phyloP scores from a whole-genome alignment of 768 basidiomycete genomes.

The Tulasnella sp. region DNA sequence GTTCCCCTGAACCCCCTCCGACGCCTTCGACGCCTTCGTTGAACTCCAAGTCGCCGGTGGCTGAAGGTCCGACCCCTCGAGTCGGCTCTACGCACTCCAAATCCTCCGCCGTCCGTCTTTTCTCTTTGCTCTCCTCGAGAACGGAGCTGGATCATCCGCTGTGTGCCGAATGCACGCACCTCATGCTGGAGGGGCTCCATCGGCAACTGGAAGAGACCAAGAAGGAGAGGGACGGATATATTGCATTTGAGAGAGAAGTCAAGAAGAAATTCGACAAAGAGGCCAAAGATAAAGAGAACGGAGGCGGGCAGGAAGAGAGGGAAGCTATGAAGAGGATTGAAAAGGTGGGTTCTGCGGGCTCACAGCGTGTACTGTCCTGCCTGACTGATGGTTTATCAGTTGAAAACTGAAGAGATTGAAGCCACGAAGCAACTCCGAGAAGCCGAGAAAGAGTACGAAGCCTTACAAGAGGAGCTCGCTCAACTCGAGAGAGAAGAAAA shows the following conservation, averaged over 20 bases:
- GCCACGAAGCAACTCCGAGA: slow-evolving; percentile 63
- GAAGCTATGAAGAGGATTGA: slow-evolving; percentile 65
- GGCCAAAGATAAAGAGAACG: slow-evolving; percentile 33
- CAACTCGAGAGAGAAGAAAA: slow-evolving; percentile 67
- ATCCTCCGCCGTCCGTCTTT: slow-evolving; percentile 59
- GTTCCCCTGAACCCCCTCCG: slow-evolving; percentile 32
- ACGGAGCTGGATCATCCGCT: slow-evolving; percentile 86
- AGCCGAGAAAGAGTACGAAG: slow-evolving; percentile 64
- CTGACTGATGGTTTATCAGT: background rate
- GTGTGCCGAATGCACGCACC: slow-evolving; percentile 87
- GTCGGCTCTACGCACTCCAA: slow-evolving; percentile 52
- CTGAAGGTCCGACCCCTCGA: slow-evolving; percentile 27
- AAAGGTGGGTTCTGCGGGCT: slow-evolving; percentile 28
- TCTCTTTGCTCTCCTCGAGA: slow-evolving; percentile 63
- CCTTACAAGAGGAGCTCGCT: slow-evolving; percentile 60
- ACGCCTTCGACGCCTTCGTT: slow-evolving; percentile 35
- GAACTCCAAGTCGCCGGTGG: background rate
- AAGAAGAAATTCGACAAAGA: slow-evolving; percentile 58
- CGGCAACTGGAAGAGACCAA: slow-evolving; percentile 80
- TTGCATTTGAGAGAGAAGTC: slow-evolving; percentile 83
- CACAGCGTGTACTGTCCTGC: background rate
- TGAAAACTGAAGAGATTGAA: slow-evolving; percentile 41
- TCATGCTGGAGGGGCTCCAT: slow-evolving; percentile 62
- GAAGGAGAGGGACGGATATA: slow-evolving; percentile 85
- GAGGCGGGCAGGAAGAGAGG: slow-evolving; percentile 25